Base-by-base conservation (phyloP, 2,329 filamentous ascomycete genomes). In the Lasiodiplodia theobromae region DNA sequence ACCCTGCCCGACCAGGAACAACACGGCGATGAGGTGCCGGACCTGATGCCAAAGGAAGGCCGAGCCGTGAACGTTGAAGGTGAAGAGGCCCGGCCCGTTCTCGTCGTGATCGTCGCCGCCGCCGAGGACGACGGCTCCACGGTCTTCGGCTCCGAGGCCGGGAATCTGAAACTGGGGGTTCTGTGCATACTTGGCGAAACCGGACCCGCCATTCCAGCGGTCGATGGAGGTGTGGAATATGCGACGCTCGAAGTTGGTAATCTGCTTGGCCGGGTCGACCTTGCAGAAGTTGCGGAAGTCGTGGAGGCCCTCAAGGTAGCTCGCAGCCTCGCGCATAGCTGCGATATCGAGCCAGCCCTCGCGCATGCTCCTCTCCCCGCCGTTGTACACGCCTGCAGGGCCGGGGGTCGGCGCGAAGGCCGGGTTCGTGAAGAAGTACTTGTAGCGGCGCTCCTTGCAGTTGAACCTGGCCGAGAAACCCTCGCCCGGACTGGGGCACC, bases 1-100 rank as follows among this genome's bases (percentile, higher is more conserved):
- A 0, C 93, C 89, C 81, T 99, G 96, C 34, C 93, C 96, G 10
- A 98, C 89, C 12, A 96, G 84, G 83, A 99, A 98, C n/a, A 99
- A 84, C 7, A 98, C 85, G 18, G 91, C 88, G n/a, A 96, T 90
- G 88, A 99, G 94, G 82, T 95, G 93, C 28, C 96, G 90, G 73
- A 99, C 96, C 82, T 99, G 96, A 81, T 99, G 96, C 96, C 96
- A 99, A 57, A 99, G 82, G 80, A 99, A 99, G 1, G 94, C 96
- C 8, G 92, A 94, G 23, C 96, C 96, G 73, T 94, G 89, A 51
- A 99, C 89, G 69, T 91, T 90, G 80, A 99, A 96, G 70, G 91
- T 90, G 82, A 96, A 98, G 16, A 97, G 87, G 75, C 93, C 92
- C 3, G 84, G 81, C 3, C 54, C 60, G n/a, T 40, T n/a, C 8